These are phyloP conservation scores for Kuraishia piskuri DNA, from an alignment of 805 yeast species.

Conservation along the genomic window DNA sequence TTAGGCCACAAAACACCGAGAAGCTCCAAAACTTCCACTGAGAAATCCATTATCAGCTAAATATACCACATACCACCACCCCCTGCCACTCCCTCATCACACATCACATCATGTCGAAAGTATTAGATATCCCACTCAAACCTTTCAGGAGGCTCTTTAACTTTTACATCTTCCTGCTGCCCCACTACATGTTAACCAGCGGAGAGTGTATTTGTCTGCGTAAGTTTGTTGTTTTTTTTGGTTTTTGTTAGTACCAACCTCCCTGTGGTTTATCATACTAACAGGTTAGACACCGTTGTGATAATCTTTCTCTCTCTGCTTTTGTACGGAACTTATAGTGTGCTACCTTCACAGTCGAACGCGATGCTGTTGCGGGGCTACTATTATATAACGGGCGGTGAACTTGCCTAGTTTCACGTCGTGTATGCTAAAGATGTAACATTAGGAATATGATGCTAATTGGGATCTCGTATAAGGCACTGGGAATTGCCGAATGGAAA, in stretches of 20 bases:
- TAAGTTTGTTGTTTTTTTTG: slow-evolving; percentile 8
- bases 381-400: background rate
- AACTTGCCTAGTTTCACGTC: background rate
- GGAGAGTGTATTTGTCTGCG: slow-evolving; percentile 27
- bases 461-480: background rate
- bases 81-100: too few relatives aligned
- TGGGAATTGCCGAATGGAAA: background rate
- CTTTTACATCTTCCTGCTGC: slow-evolving; percentile 34
- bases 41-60: too few relatives aligned
- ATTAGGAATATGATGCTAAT: background rate
- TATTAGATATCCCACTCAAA: background rate
- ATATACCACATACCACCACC: background rate
- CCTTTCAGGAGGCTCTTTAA: background rate
- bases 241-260: background rate
- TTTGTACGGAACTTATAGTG: slow-evolving; percentile 4
- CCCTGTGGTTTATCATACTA: background rate
- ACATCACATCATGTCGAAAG: background rate
- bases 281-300: slow-evolving; percentile 1
- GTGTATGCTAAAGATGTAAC: background rate
- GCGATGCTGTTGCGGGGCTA: background rate
- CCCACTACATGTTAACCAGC: slow-evolving; percentile 40
- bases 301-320: slow-evolving; percentile 3
- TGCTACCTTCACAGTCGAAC: background rate
- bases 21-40: too few relatives aligned
- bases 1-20: too few relatives aligned